Evolutionary conservation across 148 eudicot species (phyloP).

Genomic region (Diospyros kaki): DNA sequence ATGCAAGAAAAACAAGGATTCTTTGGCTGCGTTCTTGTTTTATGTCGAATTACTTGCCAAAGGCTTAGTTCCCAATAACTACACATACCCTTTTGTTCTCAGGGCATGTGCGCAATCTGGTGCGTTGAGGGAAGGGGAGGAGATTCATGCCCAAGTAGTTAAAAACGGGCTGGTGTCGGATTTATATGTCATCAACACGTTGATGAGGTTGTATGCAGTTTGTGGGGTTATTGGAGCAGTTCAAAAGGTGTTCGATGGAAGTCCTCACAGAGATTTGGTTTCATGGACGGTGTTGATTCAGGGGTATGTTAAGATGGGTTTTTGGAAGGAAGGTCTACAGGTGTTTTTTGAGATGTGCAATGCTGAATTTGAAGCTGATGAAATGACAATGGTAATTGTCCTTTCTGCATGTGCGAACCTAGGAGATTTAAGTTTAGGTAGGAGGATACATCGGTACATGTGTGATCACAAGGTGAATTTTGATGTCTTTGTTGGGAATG

Average conservation of each 20-base stretch:
- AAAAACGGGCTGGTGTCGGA: slow-evolving; percentile 23
- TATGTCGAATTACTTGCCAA: slow-evolving; percentile 11
- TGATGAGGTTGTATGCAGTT: slow-evolving; percentile 25
- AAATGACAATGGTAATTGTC: slow-evolving; percentile 28
- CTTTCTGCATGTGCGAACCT: slow-evolving; percentile 25
- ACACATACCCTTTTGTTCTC: slow-evolving; percentile 24
- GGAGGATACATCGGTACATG: slow-evolving; percentile 25
- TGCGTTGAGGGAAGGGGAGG: slow-evolving; percentile 19
- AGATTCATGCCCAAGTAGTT: slow-evolving; percentile 19
- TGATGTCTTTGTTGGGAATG: slow-evolving; percentile 26
- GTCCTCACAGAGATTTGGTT: slow-evolving; percentile 23
- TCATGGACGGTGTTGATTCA: slow-evolving; percentile 32
- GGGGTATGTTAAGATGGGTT: slow-evolving; percentile 24
- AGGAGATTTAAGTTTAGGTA: slow-evolving; percentile 26
- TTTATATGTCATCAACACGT: slow-evolving; percentile 27
- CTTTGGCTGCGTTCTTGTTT: slow-evolving; percentile 13
- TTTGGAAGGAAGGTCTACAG: slow-evolving; percentile 16
- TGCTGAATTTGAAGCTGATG: slow-evolving; percentile 15
- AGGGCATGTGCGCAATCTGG: slow-evolving; percentile 16
- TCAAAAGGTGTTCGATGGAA: slow-evolving; percentile 17
- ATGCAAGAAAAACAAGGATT: slow-evolving; percentile 4
- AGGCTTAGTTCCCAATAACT: slow-evolving; percentile 8
- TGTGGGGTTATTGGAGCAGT: slow-evolving; percentile 13
- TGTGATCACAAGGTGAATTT: slow-evolving; percentile 12
- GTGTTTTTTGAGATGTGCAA: slow-evolving; percentile 20